Conservation (phyloP, 345 rosid species). For the Salix exigua region DNA sequence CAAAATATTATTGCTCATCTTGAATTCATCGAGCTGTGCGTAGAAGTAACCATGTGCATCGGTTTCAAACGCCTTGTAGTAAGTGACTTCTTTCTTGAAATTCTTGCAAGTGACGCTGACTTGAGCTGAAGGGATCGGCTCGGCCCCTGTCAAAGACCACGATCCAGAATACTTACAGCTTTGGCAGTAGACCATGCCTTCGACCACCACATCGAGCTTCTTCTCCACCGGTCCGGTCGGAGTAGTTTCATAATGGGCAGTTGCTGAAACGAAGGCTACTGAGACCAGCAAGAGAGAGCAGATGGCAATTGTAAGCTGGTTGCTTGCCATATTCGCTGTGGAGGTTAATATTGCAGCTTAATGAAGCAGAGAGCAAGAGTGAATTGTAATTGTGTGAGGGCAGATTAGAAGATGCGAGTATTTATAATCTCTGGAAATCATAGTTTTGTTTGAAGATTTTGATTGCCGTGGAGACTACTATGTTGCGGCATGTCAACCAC, state of each 20-base stretch:
- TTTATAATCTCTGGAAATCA: conserved; percentile 2
- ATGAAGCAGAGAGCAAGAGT: not conserved
- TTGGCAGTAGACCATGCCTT: conserved; percentile 88
- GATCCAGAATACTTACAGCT: conserved; percentile 57
- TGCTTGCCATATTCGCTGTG: conserved; percentile 38
- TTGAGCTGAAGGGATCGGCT: conserved; percentile 63
- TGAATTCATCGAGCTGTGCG: conserved; percentile 57
- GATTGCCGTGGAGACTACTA: conserved; percentile 37
- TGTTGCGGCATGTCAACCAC: conserved; percentile 12
- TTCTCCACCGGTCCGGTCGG: conserved; percentile 23
- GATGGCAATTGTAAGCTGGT: conserved; percentile 18
- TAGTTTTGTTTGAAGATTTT: not conserved
- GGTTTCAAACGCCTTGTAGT: conserved; percentile 61
- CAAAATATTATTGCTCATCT: conserved; percentile 38
- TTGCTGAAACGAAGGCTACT: conserved; percentile 15
- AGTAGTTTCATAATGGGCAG: conserved; percentile 23
- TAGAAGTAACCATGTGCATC: conserved; percentile 62
- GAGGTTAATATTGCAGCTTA: not conserved
- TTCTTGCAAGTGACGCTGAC: conserved; percentile 74
- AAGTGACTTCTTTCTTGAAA: conserved; percentile 44
- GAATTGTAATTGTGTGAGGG: not conserved
- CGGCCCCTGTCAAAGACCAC: conserved; percentile 67
- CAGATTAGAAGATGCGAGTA: not conserved
- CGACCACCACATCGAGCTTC: conserved; percentile 52
- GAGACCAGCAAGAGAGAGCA: conserved; percentile 31